Base-by-base conservation (phyloP, 164 flowering plant species). In the Chimonanthus salicifolius region DNA sequence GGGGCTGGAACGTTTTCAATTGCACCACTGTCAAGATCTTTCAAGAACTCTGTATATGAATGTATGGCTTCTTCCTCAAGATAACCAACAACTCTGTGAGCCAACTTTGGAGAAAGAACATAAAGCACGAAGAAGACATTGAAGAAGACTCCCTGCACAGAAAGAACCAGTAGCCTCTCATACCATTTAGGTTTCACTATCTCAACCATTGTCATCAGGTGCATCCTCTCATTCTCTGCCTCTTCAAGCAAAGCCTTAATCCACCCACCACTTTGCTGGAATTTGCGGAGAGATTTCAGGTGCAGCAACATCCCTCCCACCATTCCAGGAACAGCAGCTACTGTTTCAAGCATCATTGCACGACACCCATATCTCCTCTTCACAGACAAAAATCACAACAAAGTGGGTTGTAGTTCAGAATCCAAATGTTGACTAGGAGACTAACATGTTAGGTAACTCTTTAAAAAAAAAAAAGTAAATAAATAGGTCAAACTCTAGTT, bases 161-260 rank as follows among this genome's bases (percentile, higher is more conserved):
- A 67, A 18, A 90, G 82, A 74, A 92, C 96, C 70, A 90, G 83
- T 6, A 86, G 49, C 78, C 96, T 82, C 82, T 91, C 96, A 47
- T 90, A 88, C 96, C 97, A 92, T 71, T 84, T 87, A 10, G 94
- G 97, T 74, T 88, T 68, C 79, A 88, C 97, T 47, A 90, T 86
- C 83, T 92, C 97, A 73, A 89, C 87, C 92, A 92, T 88, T 0
- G 96, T 89, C 97, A 92, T 90, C 48, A 92, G 76, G 79, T 92
- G 97, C 97, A 92, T 92, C 80, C 97, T 84, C 82, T 91, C 97
- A 74, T 92, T 92, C 82, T 92, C 97, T 63, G 97, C 97, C 80
- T 92, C 97, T 78, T 92, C 97, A 4, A 92, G 90, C 80, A 92
- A 78, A 7, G 97, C 96, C 77, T 90, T 92, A 78, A 92, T 87